Evolutionary conservation across 371 early-diverging fungal genomes (phyloP), one percentile per base, ranked within the genome.

Genomic region (Fennellomyces sp.): DNA sequence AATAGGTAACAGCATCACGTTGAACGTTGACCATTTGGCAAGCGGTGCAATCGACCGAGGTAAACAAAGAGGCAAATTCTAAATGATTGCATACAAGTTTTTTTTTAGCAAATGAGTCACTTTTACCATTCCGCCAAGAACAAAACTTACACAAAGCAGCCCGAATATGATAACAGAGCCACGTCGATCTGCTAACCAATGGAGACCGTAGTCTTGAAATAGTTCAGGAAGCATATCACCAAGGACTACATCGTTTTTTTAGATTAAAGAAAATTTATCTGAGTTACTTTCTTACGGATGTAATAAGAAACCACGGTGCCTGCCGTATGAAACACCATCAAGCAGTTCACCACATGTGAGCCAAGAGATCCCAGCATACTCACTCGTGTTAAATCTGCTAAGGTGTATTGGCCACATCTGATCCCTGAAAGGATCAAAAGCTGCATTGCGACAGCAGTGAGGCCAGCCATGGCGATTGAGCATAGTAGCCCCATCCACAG

Each of bases 251-350:
- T 31, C 6, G 27, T 17, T 12, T 26, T 45, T 50, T 11, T 25
- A 17, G 51, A 8, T 13, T 11, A 38, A 27, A 10, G n/a, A n/a
- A n/a, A n/a, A n/a, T n/a, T n/a, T n/a, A n/a, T n/a, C 30, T 36
- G 11, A 7, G 13, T 28, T 8, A 36, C n/a, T 5, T 1, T 56
- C 67, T 68, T 69, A 74, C 80, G 47, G 12, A 76, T 70, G 54
- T 78, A 73, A 53, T 82, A 84, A 6, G 81, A 80, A n/a, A 81
- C 75, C 51, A 74, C 68, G 8, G 78, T 72, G n/a, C 78, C 80
- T 5, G 69, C 77, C 8, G 81, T 67, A 54, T 81, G 83, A 56
- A 82, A 76, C 30, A 81, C 73, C 26, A 84, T 52, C 10, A 82
- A 60, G 17, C 72, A 64, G 45, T 81, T 82, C 26, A 78, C 30